Percentiles rank a stretch among this genome's conserved stretches.
phyloP scores from a whole-genome alignment of 2,329 filamentous ascomycete species.

The Periconia sp. region DNA sequence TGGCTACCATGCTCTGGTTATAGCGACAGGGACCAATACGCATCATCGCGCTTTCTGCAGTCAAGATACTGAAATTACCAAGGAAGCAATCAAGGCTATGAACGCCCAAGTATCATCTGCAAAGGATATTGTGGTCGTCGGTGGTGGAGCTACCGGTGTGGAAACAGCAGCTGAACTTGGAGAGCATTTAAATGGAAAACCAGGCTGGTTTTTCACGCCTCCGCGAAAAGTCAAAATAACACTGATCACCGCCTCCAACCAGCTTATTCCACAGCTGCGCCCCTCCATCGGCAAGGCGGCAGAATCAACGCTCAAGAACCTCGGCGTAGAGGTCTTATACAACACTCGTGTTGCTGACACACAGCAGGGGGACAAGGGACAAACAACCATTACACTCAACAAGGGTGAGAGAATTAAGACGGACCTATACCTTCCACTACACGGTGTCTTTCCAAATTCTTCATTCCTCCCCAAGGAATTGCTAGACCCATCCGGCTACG shows the following conservation, averaged over 20 bases:
- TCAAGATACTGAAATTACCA: slow-evolving; percentile 28
- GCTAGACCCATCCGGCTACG: slow-evolving; percentile 50
- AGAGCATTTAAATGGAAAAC: slow-evolving; percentile 43
- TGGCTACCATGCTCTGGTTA: slow-evolving; percentile 57
- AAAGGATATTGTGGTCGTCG: slow-evolving; percentile 50
- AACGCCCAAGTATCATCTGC: slow-evolving; percentile 42
- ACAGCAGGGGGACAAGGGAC: slow-evolving; percentile 34
- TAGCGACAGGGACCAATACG: slow-evolving; percentile 57
- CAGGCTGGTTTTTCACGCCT: slow-evolving; percentile 41
- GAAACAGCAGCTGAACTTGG: slow-evolving; percentile 54
- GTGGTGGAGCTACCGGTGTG: slow-evolving; percentile 53
- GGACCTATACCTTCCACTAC: slow-evolving; percentile 57
- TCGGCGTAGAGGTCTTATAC: slow-evolving; percentile 51
- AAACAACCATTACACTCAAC: slow-evolving; percentile 39
- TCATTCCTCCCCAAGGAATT: slow-evolving; percentile 53
- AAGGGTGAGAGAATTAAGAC: slow-evolving; percentile 51
- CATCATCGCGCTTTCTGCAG: slow-evolving; percentile 48
- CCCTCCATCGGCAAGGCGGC: slow-evolving; percentile 45
- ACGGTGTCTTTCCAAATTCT: slow-evolving; percentile 56
- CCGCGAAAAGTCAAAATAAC: slow-evolving; percentile 45
- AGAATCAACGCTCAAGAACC: slow-evolving; percentile 48
- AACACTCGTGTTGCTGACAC: slow-evolving; percentile 36
- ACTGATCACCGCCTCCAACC: slow-evolving; percentile 45
- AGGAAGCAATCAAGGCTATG: slow-evolving; percentile 37
- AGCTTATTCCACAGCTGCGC: slow-evolving; percentile 42